Evolutionary conservation across 2,329 filamentous ascomycete genomes (phyloP).

Genomic region (Acarospora socialis): DNA sequence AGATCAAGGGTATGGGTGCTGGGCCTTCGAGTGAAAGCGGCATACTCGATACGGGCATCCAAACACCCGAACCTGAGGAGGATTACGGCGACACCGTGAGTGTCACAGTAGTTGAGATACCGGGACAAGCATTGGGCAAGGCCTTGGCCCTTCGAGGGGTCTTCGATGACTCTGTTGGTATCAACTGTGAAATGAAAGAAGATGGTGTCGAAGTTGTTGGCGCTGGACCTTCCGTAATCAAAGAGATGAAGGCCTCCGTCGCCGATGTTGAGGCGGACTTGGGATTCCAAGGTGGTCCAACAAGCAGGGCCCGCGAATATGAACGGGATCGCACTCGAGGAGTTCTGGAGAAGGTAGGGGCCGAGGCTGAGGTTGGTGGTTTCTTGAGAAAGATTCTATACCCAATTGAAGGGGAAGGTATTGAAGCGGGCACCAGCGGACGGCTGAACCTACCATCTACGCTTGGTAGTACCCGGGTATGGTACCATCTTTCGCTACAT

Average conservation of each 20-base stretch:
- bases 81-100: constrained; percentile 72
- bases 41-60: constrained; percentile 41
- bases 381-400: constrained; percentile 74
- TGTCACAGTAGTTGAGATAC: constrained; percentile 77
- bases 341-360: constrained; percentile 71
- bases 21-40: constrained; percentile 54
- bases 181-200: constrained; percentile 94
- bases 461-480: constrained; percentile 72
- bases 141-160: constrained; percentile 78
- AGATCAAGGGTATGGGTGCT: constrained; percentile 52
- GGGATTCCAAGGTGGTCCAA: constrained; percentile 54
- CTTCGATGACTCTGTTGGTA: constrained; percentile 84
- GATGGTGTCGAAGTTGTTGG: constrained; percentile 69
- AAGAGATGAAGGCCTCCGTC: constrained; percentile 76
- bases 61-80: constrained; percentile 54
- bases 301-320: constrained; percentile 58
- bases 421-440: constrained; percentile 61
- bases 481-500: constrained; percentile 88
- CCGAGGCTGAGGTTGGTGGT: constrained; percentile 66
- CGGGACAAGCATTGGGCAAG: constrained; percentile 65
- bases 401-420: constrained; percentile 62
- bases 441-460: constrained; percentile 64
- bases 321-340: constrained; percentile 69
- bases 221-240: constrained; percentile 66
- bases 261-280: constrained; percentile 63